Percentiles rank a stretch among this genome's conserved stretches.
Evolutionary conservation across 805 yeast genomes (phyloP).

Genomic region (Metschnikowia dekortorum): DNA sequence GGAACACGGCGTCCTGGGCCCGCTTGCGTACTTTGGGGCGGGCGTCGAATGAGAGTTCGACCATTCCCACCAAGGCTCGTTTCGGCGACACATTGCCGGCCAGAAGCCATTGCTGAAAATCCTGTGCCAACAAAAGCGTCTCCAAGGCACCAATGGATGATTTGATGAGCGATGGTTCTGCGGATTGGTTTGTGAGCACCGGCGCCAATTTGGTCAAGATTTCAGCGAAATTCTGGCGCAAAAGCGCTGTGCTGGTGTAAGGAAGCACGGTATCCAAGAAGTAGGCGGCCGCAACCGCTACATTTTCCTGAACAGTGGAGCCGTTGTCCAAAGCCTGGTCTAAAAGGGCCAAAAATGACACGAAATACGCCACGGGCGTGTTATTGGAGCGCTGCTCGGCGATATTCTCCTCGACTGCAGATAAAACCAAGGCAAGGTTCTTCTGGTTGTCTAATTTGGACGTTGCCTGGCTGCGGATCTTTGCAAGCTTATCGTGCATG

Average conservation of each 20-base stretch:
- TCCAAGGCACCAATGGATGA: slow-evolving; percentile 87
- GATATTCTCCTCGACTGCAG: slow-evolving; percentile 88
- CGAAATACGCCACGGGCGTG: slow-evolving; percentile 77
- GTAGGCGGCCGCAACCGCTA: slow-evolving; percentile 76
- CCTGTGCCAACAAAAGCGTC: slow-evolving; percentile 73
- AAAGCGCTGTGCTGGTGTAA: slow-evolving; percentile 60
- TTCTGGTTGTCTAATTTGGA: slow-evolving; percentile 88
- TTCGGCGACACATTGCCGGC: slow-evolving; percentile 62
- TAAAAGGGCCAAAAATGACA: slow-evolving; percentile 75
- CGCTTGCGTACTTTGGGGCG: slow-evolving; percentile 95
- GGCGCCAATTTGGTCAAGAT: slow-evolving; percentile 80
- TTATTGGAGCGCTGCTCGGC: slow-evolving; percentile 57
- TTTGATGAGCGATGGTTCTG: slow-evolving; percentile 77
- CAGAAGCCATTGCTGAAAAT: slow-evolving; percentile 68
- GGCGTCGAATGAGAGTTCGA: slow-evolving; percentile 76
- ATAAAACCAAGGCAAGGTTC: slow-evolving; percentile 73
- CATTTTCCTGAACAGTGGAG: slow-evolving; percentile 50
- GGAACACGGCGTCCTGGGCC: slow-evolving; percentile 82
- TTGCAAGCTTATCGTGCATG: slow-evolving; percentile 58
- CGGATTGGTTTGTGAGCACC: slow-evolving; percentile 59
- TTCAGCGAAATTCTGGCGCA: slow-evolving; percentile 71
- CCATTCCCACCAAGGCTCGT: slow-evolving; percentile 73
- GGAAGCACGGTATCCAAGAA: slow-evolving; percentile 78
- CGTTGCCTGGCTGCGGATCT: slow-evolving; percentile 63
- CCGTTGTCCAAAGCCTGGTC: slow-evolving; percentile 62